phyloP scores from a whole-genome alignment of 106 monocot genomes.

The Allium sativum region DNA sequence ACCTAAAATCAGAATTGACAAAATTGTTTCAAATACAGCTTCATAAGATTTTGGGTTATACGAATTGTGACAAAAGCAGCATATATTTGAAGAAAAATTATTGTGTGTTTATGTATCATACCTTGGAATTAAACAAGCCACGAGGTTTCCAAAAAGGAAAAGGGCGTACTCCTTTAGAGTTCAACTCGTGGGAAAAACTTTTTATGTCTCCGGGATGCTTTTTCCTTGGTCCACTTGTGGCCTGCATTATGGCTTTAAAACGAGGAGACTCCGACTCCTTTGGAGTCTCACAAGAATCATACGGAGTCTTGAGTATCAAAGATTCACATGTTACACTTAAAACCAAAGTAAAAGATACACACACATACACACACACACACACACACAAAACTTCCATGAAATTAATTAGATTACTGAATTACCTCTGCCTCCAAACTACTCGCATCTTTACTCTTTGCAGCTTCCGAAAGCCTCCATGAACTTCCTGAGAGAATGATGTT shows the following conservation, averaged over 20 bases:
- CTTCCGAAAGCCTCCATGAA: slow-evolving; percentile 41
- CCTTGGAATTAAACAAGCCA: slow-evolving; percentile 71
- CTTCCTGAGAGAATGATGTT: slow-evolving; percentile 26
- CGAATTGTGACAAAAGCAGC: too few relatives aligned
- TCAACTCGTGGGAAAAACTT: slow-evolving; percentile 92
- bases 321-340: slow-evolving; percentile 8
- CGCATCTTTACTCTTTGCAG: slow-evolving; percentile 25
- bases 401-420: slow-evolving; percentile 5
- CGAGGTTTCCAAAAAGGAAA: slow-evolving; percentile 92
- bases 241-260: slow-evolving; percentile 94
- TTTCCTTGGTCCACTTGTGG: slow-evolving; percentile 91
- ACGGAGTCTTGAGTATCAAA: slow-evolving; percentile 43
- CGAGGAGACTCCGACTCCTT: slow-evolving; percentile 99
- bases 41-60: too few relatives aligned
- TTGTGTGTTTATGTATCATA: slow-evolving; percentile 10
- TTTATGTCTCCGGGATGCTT: slow-evolving; percentile 73
- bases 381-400: too few relatives aligned
- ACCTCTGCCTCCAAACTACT: slow-evolving; percentile 41
- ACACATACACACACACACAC: neutral
- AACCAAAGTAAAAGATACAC: neutral
- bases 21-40: too few relatives aligned
- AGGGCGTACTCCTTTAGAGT: slow-evolving; percentile 92
- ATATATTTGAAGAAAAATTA: neutral
- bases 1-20: too few relatives aligned
- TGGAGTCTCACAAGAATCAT: slow-evolving; percentile 77